A percentile compares a stretch with the other conserved stretches of the same genome.
Evolutionary conservation across 1,284 basidiomycete genomes (phyloP).

Genomic region (Golubevia sp.): DNA sequence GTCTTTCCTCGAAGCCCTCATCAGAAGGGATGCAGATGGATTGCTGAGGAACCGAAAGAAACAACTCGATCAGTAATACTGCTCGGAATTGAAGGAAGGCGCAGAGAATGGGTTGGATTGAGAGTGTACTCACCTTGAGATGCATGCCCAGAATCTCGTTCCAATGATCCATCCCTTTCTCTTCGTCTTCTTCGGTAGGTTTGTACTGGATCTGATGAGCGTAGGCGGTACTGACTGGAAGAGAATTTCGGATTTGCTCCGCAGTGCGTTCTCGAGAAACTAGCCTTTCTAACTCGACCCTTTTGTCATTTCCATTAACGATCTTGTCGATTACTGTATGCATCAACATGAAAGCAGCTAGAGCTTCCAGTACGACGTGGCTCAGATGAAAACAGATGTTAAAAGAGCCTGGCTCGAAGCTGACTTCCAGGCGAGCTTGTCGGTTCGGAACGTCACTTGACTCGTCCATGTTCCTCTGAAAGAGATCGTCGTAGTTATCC

Average conservation of each 20-base stretch:
- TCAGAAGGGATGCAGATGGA: background rate
- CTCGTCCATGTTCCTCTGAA: background rate
- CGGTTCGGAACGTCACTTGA: background rate
- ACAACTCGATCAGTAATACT: too few species aligned
- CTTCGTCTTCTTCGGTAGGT: too few species aligned
- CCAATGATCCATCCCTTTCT: too few species aligned
- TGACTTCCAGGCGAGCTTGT: background rate
- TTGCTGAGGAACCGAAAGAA: background rate
- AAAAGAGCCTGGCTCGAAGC: background rate
- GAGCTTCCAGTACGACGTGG: background rate
- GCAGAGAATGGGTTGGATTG: too few species aligned
- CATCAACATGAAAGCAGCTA: background rate
- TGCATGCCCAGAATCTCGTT: too few species aligned
- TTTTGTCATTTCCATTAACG: background rate
- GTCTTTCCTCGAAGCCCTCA: background rate
- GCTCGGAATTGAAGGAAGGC: too few species aligned
- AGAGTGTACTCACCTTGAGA: too few species aligned
- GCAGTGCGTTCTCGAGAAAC: background rate
- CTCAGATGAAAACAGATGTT: background rate
- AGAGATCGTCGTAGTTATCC: background rate
- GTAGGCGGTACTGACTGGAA: background rate
- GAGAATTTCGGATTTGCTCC: background rate
- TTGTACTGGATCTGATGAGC: too few species aligned
- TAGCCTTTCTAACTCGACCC: background rate
- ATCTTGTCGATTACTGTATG: background rate